Evolutionary conservation across 2,329 filamentous ascomycete species (phyloP).

Genomic region (Trichoderma arundinaceum): DNA sequence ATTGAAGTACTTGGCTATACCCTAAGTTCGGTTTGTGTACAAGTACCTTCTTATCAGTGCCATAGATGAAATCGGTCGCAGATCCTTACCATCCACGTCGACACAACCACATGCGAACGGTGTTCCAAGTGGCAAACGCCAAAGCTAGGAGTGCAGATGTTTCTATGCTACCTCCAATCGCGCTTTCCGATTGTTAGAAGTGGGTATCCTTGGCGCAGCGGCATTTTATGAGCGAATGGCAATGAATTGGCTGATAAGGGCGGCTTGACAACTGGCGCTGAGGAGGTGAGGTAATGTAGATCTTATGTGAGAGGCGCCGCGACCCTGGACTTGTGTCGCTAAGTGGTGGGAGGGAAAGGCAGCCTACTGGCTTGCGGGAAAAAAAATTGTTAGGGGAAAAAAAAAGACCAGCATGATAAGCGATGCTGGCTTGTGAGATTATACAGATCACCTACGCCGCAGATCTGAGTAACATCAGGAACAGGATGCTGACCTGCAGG

Average conservation of each 20-base stretch:
- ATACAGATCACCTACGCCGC: constrained; percentile 13
- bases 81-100: constrained; percentile 12
- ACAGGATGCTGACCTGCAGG: not conserved
- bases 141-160: not conserved
- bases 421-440: not conserved
- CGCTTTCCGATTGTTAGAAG: not conserved
- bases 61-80: not conserved
- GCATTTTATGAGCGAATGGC: constrained; percentile 25
- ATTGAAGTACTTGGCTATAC: not conserved
- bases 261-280: constrained; percentile 7
- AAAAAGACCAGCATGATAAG: not conserved
- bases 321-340: constrained; percentile 9
- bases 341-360: constrained; percentile 11
- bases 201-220: constrained; percentile 7
- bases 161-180: constrained; percentile 13
- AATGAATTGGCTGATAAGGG: constrained; percentile 16
- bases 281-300: constrained; percentile 16
- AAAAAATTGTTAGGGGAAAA: not conserved
- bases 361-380: not conserved
- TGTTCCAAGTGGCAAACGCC: constrained; percentile 22
- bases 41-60: not conserved
- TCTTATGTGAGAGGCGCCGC: not conserved
- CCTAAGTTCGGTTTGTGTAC: not conserved
- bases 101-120: constrained; percentile 4
- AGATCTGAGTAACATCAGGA: constrained; percentile 14